Evolutionary conservation across 768 basidiomycete species (phyloP).

Genomic region (Mycena capillaripes): DNA sequence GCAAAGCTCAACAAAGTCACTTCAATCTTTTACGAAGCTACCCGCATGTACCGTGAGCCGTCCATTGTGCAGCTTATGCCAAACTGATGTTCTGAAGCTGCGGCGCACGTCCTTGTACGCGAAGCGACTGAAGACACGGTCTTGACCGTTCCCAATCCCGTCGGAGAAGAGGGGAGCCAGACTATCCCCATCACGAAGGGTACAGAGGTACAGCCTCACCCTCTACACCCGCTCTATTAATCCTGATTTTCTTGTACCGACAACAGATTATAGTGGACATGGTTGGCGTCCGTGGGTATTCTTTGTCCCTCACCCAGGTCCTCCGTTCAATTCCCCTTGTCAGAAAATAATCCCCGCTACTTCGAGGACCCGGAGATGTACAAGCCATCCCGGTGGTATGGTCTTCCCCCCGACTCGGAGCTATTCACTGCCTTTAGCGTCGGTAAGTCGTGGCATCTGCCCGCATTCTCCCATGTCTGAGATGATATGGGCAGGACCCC

Average conservation of each 20-base stretch:
- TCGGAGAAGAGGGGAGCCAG: conserved; percentile 42
- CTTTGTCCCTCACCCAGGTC: too few relatives aligned
- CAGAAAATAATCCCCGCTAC: conserved; percentile 66
- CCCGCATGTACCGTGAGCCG: conserved; percentile 46
- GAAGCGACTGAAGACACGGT: conserved; percentile 46
- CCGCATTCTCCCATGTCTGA: too few relatives aligned
- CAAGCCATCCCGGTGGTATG: conserved; percentile 67
- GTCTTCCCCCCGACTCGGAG: conserved; percentile 59
- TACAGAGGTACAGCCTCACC: conserved; percentile 17
- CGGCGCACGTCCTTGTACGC: conserved; percentile 42
- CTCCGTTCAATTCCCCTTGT: too few relatives aligned
- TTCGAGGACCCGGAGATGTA: conserved; percentile 62
- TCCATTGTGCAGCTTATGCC: neutral
- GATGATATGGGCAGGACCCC: conserved; percentile 33
- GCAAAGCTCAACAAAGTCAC: conserved; percentile 42
- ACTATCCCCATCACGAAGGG: conserved; percentile 41
- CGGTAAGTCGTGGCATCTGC: conserved; percentile 28
- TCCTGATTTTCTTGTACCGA: conserved; percentile 23
- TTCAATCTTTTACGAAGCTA: conserved; percentile 48
- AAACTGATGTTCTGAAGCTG: conserved; percentile 25
- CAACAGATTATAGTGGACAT: conserved; percentile 48
- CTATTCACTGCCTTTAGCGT: conserved; percentile 61
- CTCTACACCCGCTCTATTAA: too few relatives aligned
- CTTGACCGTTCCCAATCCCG: conserved; percentile 42
- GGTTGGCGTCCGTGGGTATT: conserved; percentile 42